A percentile compares a stretch with the other conserved stretches of the same genome.
Evolutionary conservation across 768 basidiomycete species (phyloP).

Genomic region (Asterophora parasitica): DNA sequence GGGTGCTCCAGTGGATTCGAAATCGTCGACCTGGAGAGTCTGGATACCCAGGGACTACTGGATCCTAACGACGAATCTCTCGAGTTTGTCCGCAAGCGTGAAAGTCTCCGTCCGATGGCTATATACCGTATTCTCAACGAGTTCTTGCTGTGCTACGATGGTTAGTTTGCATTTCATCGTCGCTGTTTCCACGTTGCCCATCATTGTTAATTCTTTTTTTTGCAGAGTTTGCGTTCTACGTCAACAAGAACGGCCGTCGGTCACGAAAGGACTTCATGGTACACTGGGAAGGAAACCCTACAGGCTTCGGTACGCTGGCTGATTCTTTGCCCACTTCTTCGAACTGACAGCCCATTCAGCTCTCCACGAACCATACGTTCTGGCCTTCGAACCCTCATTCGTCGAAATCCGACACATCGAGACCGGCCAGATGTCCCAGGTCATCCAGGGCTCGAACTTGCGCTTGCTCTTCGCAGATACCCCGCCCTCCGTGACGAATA

Average conservation of each 20-base stretch:
- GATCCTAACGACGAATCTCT: slow-evolving; percentile 89
- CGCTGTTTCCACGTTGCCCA: slow-evolving; percentile 12
- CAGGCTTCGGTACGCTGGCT: slow-evolving; percentile 80
- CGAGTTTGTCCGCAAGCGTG: slow-evolving; percentile 89
- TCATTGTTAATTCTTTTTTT: not conserved
- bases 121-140: slow-evolving; percentile 97
- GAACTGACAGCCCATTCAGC: slow-evolving; percentile 41
- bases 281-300: slow-evolving; percentile 93
- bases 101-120: slow-evolving; percentile 88
- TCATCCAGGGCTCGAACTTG: slow-evolving; percentile 90
- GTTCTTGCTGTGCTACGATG: slow-evolving; percentile 96
- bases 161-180: slow-evolving; percentile 38
- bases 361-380: slow-evolving; percentile 91
- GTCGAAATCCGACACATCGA: slow-evolving; percentile 96
- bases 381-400: slow-evolving; percentile 95
- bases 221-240: slow-evolving; percentile 96
- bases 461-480: slow-evolving; percentile 91
- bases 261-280: slow-evolving; percentile 92
- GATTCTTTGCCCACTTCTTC: not conserved
- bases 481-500: slow-evolving; percentile 77
- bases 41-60: slow-evolving; percentile 94
- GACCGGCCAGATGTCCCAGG: slow-evolving; percentile 86
- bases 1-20: slow-evolving; percentile 98
- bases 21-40: slow-evolving; percentile 93
- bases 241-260: slow-evolving; percentile 92